These are phyloP conservation scores for Amanita thiersii DNA, from an alignment of 768 basidiomycete genomes.

Conservation along the genomic window DNA sequence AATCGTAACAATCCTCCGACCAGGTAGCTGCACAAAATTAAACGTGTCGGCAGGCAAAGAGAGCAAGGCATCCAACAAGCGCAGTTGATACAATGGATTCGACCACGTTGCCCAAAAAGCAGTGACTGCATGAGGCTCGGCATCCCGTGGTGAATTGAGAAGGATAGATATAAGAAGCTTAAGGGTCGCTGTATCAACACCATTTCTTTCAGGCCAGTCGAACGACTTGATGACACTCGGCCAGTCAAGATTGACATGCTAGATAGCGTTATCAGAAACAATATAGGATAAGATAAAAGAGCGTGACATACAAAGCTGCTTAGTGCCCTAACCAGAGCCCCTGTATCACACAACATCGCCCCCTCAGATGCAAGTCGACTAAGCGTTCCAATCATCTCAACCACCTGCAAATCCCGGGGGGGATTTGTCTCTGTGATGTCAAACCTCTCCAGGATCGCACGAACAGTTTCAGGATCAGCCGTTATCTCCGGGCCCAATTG, in stretches of 20 bases:
- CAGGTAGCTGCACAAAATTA: slow-evolving; percentile 85
- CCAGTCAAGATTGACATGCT: slow-evolving; percentile 74
- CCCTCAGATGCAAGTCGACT: slow-evolving; percentile 70
- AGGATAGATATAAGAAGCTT: slow-evolving; percentile 87
- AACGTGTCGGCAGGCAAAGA: slow-evolving; percentile 87
- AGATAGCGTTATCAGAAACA: slow-evolving; percentile 11
- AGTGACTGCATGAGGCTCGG: slow-evolving; percentile 69
- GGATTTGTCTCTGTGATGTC: slow-evolving; percentile 66
- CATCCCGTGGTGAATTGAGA: slow-evolving; percentile 70
- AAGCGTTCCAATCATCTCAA: slow-evolving; percentile 64
- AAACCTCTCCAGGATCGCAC: slow-evolving; percentile 65
- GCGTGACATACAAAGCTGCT: slow-evolving; percentile 57
- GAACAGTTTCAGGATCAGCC: slow-evolving; percentile 60
- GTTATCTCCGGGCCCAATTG: slow-evolving; percentile 79
- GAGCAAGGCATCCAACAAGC: slow-evolving; percentile 81
- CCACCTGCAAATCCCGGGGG: slow-evolving; percentile 60
- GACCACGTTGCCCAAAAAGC: slow-evolving; percentile 86
- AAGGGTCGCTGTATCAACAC: slow-evolving; percentile 83
- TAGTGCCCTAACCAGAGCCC: slow-evolving; percentile 63
- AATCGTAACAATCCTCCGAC: slow-evolving; percentile 75
- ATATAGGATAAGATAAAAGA: slow-evolving; percentile 5
- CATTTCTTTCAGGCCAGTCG: slow-evolving; percentile 76
- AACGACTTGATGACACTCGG: slow-evolving; percentile 77
- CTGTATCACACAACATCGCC: slow-evolving; percentile 63
- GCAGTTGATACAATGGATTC: slow-evolving; percentile 79